These are phyloP conservation scores for Botryotinia calthae DNA, from an alignment of 2,329 filamentous ascomycete species.

Conservation along the genomic window DNA sequence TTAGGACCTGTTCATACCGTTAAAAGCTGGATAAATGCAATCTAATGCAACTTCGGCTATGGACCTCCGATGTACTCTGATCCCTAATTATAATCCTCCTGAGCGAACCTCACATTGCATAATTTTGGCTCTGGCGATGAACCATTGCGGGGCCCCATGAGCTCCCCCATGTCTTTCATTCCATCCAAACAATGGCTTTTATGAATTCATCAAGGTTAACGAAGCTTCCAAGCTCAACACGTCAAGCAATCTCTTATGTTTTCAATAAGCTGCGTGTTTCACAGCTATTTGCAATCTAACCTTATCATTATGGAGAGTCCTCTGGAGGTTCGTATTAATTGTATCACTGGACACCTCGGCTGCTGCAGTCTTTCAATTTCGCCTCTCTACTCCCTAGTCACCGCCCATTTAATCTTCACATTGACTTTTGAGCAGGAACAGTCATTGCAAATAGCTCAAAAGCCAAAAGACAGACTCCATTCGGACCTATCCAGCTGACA, in stretches of 20 bases:
- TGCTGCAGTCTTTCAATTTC: neutral
- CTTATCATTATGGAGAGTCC: neutral
- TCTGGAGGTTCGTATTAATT: neutral
- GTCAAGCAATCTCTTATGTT: neutral
- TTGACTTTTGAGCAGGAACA: neutral
- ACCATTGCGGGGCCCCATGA: conserved; percentile 9
- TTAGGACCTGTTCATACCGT: neutral
- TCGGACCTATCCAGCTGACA: neutral
- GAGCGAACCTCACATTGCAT: neutral
- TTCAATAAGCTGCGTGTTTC: neutral
- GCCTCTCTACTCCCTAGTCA: neutral
- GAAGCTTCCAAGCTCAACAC: neutral
- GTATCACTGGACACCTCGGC: neutral
- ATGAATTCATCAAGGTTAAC: neutral
- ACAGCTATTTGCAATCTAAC: neutral
- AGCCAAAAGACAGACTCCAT: neutral
- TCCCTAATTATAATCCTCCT: neutral
- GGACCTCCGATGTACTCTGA: neutral
- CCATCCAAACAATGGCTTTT: neutral
- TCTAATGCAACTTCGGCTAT: conserved; percentile 8
- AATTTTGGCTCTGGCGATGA: neutral
- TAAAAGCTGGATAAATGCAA: neutral
- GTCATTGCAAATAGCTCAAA: neutral
- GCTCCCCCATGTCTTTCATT: conserved; percentile 12
- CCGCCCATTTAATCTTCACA: neutral